Conservation (phyloP, 2,329 filamentous ascomycete species). For the Piedraia hortae region DNA sequence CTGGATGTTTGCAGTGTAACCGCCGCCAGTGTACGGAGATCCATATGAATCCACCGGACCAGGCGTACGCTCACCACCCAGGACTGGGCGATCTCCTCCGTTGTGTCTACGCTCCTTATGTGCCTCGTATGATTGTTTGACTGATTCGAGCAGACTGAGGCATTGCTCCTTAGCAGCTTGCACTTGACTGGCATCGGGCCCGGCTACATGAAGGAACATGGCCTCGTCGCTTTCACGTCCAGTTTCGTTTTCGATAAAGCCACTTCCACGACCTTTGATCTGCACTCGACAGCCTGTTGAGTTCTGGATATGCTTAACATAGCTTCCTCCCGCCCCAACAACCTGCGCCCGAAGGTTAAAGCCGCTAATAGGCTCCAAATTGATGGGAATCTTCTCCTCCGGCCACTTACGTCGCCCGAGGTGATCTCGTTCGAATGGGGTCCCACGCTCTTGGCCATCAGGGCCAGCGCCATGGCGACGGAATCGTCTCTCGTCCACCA, state of each 20-base stretch:
- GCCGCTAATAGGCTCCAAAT: constrained; percentile 67
- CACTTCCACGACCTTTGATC: constrained; percentile 88
- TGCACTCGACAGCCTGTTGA: constrained; percentile 89
- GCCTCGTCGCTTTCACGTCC: constrained; percentile 76
- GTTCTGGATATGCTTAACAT: constrained; percentile 94
- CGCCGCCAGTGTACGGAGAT: constrained; percentile 11
- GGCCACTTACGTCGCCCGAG: constrained; percentile 95
- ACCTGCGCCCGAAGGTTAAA: constrained; percentile 94
- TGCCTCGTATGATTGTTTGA: constrained; percentile 63
- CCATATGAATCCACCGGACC: constrained; percentile 1
- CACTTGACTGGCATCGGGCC: constrained; percentile 67
- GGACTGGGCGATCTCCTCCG: constrained; percentile 15
- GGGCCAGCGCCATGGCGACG: constrained; percentile 24
- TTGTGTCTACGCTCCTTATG: constrained; percentile 46
- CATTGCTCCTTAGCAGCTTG: constrained; percentile 69
- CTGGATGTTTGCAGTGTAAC: constrained; percentile 10
- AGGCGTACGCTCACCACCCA: constrained; percentile 1
- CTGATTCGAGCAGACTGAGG: constrained; percentile 61
- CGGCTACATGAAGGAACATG: constrained; percentile 90
- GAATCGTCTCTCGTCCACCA: constrained; percentile 85
- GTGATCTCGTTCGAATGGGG: constrained; percentile 51
- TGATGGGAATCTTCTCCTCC: constrained; percentile 78
- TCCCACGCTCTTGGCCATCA: constrained; percentile 13
- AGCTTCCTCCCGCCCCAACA: constrained; percentile 75
- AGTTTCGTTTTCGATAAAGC: constrained; percentile 75